phyloP scores from a whole-genome alignment of 768 basidiomycete species.

The Collybiopsis luxurians region DNA sequence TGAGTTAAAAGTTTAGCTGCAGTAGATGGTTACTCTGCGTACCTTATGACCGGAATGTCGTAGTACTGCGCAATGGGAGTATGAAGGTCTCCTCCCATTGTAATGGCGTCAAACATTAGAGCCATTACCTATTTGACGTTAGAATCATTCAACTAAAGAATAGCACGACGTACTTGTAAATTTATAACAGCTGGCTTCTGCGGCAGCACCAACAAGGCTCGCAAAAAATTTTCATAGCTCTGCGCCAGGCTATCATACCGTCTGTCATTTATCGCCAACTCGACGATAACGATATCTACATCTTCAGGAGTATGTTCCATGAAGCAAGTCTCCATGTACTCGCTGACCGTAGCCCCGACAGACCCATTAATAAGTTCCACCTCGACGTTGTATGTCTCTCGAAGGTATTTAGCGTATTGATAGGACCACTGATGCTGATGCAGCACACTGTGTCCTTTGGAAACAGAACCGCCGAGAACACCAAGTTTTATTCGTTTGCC shows the following conservation, averaged over 20 bases:
- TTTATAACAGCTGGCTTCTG: neutral
- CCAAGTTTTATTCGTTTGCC: neutral
- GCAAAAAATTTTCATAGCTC: neutral
- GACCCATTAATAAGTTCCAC: conserved; percentile 1
- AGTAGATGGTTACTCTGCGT: neutral
- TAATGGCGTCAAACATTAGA: neutral
- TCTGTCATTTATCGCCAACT: conserved; percentile 2
- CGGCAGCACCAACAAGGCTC: neutral
- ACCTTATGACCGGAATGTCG: neutral
- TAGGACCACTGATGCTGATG: neutral
- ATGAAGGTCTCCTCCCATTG: conserved; percentile 1
- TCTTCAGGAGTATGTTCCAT: conserved; percentile 1
- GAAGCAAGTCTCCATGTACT: conserved; percentile 4
- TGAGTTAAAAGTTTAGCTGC: neutral
- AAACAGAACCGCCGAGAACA: neutral
- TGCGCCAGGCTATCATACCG: neutral
- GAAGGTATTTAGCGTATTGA: neutral
- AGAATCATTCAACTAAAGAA: neutral
- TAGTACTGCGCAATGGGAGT: conserved; percentile 2
- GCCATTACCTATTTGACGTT: neutral
- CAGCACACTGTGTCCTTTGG: neutral
- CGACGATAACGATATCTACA: neutral
- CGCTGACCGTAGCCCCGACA: conserved; percentile 2
- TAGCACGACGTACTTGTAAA: neutral
- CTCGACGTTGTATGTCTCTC: neutral